Evolutionary conservation across 2,329 filamentous ascomycete genomes (phyloP).

Genomic region (Cercospora sesami): DNA sequence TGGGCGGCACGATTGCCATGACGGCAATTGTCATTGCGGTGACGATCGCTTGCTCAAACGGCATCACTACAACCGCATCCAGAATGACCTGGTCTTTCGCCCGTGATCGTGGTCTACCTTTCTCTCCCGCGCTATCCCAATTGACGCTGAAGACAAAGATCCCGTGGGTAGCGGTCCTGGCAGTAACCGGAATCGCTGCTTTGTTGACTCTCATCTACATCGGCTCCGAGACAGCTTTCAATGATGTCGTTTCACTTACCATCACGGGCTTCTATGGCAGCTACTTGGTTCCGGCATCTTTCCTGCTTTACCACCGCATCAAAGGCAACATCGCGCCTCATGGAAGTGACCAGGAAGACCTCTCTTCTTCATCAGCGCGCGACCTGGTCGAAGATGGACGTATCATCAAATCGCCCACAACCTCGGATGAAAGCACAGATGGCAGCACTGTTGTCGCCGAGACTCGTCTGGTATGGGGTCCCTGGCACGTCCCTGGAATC

Average conservation of each 20-base stretch:
- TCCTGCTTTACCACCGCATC: slow-evolving; percentile 47
- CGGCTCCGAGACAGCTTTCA: slow-evolving; percentile 46
- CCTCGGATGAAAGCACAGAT: slow-evolving; percentile 7
- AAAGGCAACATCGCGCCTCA: slow-evolving; percentile 43
- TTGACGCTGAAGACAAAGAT: slow-evolving; percentile 35
- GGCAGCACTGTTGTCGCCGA: slow-evolving; percentile 9
- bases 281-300: slow-evolving; percentile 44
- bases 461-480: slow-evolving; percentile 53
- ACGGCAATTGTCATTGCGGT: slow-evolving; percentile 45
- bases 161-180: slow-evolving; percentile 38
- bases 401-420: background rate
- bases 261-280: slow-evolving; percentile 49
- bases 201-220: slow-evolving; percentile 47
- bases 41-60: slow-evolving; percentile 39
- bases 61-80: slow-evolving; percentile 45
- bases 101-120: slow-evolving; percentile 45
- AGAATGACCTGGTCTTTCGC: slow-evolving; percentile 47
- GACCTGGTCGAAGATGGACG: slow-evolving; percentile 1
- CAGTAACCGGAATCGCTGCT: slow-evolving; percentile 56
- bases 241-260: slow-evolving; percentile 48
- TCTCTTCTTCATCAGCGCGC: slow-evolving; percentile 1
- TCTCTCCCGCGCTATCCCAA: slow-evolving; percentile 40
- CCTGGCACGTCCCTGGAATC: slow-evolving; percentile 55
- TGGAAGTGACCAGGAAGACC: slow-evolving; percentile 34
- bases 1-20: slow-evolving; percentile 50